Conservation (phyloP, 148 eudicot genomes). For the Agrostemma githago region DNA sequence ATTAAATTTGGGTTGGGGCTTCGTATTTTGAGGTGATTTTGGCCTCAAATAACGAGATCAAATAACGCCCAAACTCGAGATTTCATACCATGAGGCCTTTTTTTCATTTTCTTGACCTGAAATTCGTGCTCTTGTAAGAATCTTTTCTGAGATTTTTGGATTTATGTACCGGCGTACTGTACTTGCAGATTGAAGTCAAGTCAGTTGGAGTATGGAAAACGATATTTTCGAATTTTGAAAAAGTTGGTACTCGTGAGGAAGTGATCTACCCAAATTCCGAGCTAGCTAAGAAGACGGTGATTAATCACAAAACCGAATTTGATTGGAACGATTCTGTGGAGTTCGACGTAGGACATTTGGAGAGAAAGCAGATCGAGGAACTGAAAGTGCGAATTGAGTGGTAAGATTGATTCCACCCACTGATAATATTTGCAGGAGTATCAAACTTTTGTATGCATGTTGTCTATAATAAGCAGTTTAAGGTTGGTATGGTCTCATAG, state of each 20-base stretch:
- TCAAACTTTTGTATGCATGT: no score
- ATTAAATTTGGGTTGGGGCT: not conserved
- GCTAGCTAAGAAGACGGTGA: conserved; percentile 7
- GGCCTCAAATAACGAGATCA: not conserved
- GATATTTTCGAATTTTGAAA: not conserved
- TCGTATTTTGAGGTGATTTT: not conserved
- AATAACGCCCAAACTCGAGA: not conserved
- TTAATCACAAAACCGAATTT: conserved; percentile 19
- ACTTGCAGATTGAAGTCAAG: conserved; percentile 15
- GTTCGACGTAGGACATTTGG: conserved; percentile 8
- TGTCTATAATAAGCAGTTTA: no score
- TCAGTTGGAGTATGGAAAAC: conserved; percentile 24
- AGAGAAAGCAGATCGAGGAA: not conserved
- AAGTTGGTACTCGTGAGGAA: conserved; percentile 9
- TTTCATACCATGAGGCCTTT: no score
- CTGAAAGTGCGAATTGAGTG: conserved; percentile 4
- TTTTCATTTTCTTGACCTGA: no score
- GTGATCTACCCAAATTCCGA: conserved; percentile 20
- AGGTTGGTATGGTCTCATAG: no score
- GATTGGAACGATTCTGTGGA: conserved; percentile 19
- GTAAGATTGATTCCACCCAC: not conserved
- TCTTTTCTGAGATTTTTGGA: no score
- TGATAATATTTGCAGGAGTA: no score
- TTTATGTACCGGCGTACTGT: no score
- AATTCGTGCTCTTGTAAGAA: no score